phyloP scores from a whole-genome alignment of 2,329 filamentous ascomycete genomes.

The Metarhizium robertsii region DNA sequence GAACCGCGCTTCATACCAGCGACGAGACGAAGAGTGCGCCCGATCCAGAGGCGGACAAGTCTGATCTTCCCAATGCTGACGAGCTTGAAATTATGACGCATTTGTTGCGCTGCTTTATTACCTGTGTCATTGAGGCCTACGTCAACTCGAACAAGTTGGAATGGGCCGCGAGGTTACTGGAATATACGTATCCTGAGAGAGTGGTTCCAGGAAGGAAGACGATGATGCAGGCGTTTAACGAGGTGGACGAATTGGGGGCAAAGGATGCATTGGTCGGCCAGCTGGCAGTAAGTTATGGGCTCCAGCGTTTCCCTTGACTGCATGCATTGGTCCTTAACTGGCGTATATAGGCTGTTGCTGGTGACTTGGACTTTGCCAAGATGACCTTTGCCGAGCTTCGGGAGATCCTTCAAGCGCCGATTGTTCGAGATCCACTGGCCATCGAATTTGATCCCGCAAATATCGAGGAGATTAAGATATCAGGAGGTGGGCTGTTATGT shows the following conservation, averaged over 20 bases:
- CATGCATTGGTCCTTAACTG: not conserved
- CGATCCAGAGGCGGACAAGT: conserved; percentile 46
- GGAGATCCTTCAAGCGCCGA: conserved; percentile 30
- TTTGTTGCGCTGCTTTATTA: conserved; percentile 68
- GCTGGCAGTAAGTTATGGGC: conserved; percentile 46
- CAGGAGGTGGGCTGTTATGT: conserved; percentile 48
- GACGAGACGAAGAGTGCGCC: conserved; percentile 47
- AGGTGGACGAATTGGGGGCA: conserved; percentile 50
- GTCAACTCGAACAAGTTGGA: conserved; percentile 50
- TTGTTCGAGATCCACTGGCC: conserved; percentile 35
- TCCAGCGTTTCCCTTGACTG: not conserved
- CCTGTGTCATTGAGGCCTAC: conserved; percentile 66
- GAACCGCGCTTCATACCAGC: conserved; percentile 45
- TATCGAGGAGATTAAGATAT: conserved; percentile 45
- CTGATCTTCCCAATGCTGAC: conserved; percentile 30
- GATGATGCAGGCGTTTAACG: conserved; percentile 53
- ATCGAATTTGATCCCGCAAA: conserved; percentile 35
- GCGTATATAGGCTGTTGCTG: conserved; percentile 44
- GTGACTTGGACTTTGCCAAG: conserved; percentile 47
- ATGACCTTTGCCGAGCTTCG: conserved; percentile 36
- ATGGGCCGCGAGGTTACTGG: conserved; percentile 57
- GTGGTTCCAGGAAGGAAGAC: conserved; percentile 53
- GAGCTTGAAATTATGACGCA: conserved; percentile 54
- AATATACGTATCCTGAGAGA: conserved; percentile 57
- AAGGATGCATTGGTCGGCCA: conserved; percentile 63